Conservation (phyloP, 805 yeast species). For the Pichia sporocuriosa region DNA sequence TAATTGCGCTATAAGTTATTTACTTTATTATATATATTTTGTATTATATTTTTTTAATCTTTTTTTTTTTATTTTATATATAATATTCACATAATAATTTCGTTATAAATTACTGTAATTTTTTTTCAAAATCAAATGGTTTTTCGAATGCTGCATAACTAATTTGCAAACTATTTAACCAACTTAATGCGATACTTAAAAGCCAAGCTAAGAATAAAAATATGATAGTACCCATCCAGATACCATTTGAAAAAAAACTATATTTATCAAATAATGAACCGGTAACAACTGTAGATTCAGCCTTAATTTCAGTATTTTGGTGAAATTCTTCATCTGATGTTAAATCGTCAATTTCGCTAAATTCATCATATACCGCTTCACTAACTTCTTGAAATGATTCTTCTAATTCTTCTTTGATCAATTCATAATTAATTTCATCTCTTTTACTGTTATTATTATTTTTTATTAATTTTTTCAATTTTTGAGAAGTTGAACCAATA, state of each 20-base stretch:
- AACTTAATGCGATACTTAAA: constrained; percentile 55
- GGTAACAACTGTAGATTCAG: no score
- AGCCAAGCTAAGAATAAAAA: constrained; percentile 52
- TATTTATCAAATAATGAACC: constrained; percentile 55
- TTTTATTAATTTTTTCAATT: constrained; percentile 6
- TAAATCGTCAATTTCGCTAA: constrained; percentile 18
- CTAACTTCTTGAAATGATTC: constrained; percentile 28
- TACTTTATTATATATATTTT: no score
- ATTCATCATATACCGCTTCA: constrained; percentile 22
- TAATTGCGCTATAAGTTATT: no score
- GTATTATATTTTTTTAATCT: no score
- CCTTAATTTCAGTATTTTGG: no score
- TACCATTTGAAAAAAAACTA: constrained; percentile 72
- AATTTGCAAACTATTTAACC: constrained; percentile 67
- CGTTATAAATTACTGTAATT: constrained; percentile 26
- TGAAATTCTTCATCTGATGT: not conserved
- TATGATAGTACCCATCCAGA: constrained; percentile 69
- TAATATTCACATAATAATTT: not conserved
- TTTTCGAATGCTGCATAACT: constrained; percentile 80
- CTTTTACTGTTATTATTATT: constrained; percentile 4
- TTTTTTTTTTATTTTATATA: not conserved
- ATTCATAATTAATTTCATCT: constrained; percentile 23
- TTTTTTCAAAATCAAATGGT: constrained; percentile 47
- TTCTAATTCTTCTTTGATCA: constrained; percentile 24
- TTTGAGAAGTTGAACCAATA: constrained; percentile 15